phyloP scores from a whole-genome alignment of 1,139 yeast genomes.

The Spencermartinsiella ligniputridi region DNA sequence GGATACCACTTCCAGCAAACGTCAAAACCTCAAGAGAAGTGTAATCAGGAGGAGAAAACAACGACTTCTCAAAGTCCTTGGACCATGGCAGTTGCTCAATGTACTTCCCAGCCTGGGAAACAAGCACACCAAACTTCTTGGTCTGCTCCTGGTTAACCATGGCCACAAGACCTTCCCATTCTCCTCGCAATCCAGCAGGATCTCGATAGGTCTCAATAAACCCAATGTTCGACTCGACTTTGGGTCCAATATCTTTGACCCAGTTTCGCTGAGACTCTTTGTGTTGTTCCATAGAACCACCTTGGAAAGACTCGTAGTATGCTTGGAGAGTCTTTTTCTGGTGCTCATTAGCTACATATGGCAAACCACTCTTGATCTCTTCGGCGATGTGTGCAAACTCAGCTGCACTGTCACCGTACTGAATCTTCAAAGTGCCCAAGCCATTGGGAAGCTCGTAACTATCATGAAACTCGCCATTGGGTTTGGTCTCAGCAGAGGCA shows the following conservation, averaged over 20 bases:
- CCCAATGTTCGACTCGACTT: slow-evolving; percentile 81
- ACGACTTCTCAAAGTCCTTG: slow-evolving; percentile 67
- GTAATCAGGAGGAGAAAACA: slow-evolving; percentile 87
- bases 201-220: slow-evolving; percentile 91
- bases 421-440: slow-evolving; percentile 49
- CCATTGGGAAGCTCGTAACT: slow-evolving; percentile 22
- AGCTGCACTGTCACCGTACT: slow-evolving; percentile 61
- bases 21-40: slow-evolving; percentile 85
- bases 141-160: slow-evolving; percentile 87
- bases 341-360: slow-evolving; percentile 67
- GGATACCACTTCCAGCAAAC: slow-evolving; percentile 84
- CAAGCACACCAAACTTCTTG: slow-evolving; percentile 67
- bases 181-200: slow-evolving; percentile 88
- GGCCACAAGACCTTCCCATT: slow-evolving; percentile 93
- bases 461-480: slow-evolving; percentile 21
- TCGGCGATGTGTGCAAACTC: slow-evolving; percentile 60
- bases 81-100: slow-evolving; percentile 76
- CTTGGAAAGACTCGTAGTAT: slow-evolving; percentile 65
- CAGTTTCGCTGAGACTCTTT: slow-evolving; percentile 78
- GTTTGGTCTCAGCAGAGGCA: slow-evolving; percentile 29
- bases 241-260: slow-evolving; percentile 84
- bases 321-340: slow-evolving; percentile 60
- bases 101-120: slow-evolving; percentile 58
- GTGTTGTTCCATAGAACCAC: slow-evolving; percentile 84
- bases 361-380: slow-evolving; percentile 52